These are phyloP conservation scores for Knoxia roxburghii DNA, from an alignment of 257 asterid species.

Conservation along the genomic window DNA sequence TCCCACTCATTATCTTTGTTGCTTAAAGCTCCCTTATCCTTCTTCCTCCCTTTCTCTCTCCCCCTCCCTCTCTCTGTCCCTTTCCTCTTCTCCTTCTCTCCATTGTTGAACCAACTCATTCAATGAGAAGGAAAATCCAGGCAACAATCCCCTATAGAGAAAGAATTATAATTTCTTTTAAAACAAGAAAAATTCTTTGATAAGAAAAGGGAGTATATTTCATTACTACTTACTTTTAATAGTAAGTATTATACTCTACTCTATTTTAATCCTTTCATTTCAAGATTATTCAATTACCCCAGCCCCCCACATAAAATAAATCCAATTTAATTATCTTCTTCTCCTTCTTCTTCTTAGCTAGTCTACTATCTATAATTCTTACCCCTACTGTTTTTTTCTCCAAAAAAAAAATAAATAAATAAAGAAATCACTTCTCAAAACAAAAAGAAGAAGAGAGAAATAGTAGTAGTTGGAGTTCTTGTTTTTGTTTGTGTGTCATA, in stretches of 20 bases:
- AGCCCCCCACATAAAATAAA: slow-evolving; percentile 16
- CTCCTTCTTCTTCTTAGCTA: neutral
- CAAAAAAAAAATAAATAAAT: too few species aligned
- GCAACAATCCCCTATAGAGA: slow-evolving; percentile 19
- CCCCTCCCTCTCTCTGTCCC: slow-evolving; percentile 24
- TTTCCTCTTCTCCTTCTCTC: slow-evolving; percentile 20
- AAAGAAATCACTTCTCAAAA: neutral
- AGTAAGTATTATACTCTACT: neutral
- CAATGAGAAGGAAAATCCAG: slow-evolving; percentile 24
- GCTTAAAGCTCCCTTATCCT: slow-evolving; percentile 69
- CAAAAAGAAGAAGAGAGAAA: neutral
- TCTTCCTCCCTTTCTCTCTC: slow-evolving; percentile 34
- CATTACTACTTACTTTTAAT: neutral
- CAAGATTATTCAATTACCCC: too few species aligned
- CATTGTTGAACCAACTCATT: slow-evolving; percentile 22
- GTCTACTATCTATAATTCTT: neutral
- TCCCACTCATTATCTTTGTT: slow-evolving; percentile 96
- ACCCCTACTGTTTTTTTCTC: neutral
- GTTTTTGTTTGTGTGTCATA: neutral
- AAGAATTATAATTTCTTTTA: neutral
- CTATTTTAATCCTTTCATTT: too few species aligned
- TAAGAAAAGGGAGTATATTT: too few species aligned
- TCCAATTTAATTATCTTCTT: slow-evolving; percentile 16
- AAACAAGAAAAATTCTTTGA: neutral
- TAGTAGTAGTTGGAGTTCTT: slow-evolving; percentile 9